These are phyloP conservation scores for Suhomyces choctaworum DNA, from an alignment of 1,139 yeast genomes.

Conservation along the genomic window DNA sequence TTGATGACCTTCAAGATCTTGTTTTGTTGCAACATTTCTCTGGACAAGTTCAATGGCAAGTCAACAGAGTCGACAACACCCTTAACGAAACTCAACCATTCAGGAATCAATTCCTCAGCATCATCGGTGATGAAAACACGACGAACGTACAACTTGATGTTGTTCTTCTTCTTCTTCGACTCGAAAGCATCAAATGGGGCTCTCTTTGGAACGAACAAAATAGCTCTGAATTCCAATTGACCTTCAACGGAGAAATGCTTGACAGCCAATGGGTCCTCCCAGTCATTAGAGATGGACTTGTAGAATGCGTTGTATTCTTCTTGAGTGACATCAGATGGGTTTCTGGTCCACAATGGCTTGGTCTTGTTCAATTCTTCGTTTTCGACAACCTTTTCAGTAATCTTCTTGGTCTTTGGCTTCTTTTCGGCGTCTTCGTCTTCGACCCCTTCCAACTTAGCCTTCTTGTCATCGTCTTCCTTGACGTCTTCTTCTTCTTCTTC, in stretches of 20 bases:
- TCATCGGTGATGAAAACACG: slow-evolving; percentile 99
- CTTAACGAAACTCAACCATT: slow-evolving; percentile 95
- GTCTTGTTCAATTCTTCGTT: slow-evolving; percentile 98
- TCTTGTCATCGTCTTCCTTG: slow-evolving; percentile 55
- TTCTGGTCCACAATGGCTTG: slow-evolving; percentile 99
- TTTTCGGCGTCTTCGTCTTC: slow-evolving; percentile 65
- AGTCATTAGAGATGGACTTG: slow-evolving; percentile 98
- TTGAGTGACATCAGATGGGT: slow-evolving; percentile 95
- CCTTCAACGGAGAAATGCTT: slow-evolving; percentile 99
- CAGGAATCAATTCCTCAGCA: slow-evolving; percentile 98
- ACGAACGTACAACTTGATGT: slow-evolving; percentile 98
- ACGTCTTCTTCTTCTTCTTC: slow-evolving; percentile 56
- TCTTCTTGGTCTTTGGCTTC: slow-evolving; percentile 71
- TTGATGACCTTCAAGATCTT: slow-evolving; percentile 99
- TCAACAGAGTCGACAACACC: slow-evolving; percentile 99
- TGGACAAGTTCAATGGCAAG: slow-evolving; percentile 98
- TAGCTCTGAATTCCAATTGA: slow-evolving; percentile 99
- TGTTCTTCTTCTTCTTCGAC: slow-evolving; percentile 97
- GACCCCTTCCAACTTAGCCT: slow-evolving; percentile 72
- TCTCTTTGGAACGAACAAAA: slow-evolving; percentile 96
- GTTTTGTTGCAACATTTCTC: slow-evolving; percentile 99
- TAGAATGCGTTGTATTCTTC: slow-evolving; percentile 99
- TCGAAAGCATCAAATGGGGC: slow-evolving; percentile 99
- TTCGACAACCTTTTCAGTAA: slow-evolving; percentile 85
- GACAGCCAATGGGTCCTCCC: slow-evolving; percentile 99